A percentile compares a stretch with the other conserved stretches of the same genome.
Evolutionary conservation across 164 flowering plant genomes (phyloP).

Genomic region (Kingdonia uniflora): DNA sequence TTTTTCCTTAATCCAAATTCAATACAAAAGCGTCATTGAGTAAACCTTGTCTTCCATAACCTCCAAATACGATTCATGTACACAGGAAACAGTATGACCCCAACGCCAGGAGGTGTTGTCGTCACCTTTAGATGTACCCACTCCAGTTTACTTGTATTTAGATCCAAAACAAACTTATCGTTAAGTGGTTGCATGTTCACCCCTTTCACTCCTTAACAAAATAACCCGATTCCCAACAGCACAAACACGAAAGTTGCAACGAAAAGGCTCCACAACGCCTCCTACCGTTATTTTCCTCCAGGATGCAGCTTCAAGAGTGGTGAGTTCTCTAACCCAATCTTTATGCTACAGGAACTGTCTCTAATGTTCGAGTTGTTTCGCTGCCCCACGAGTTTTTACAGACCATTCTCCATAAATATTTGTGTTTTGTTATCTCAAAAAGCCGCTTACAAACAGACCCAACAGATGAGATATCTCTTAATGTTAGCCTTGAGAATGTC

Average conservation of each 20-base stretch:
- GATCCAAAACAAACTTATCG: constrained; percentile 80
- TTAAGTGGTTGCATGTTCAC: constrained; percentile 97
- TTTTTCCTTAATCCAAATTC: constrained; percentile 67
- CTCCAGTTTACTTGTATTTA: constrained; percentile 67
- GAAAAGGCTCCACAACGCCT: constrained; percentile 87
- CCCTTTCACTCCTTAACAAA: constrained; percentile 90
- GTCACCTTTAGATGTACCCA: constrained; percentile 82
- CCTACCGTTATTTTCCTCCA: constrained; percentile 92
- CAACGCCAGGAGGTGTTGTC: constrained; percentile 94
- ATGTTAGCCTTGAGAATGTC: constrained; percentile 61
- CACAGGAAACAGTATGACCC: constrained; percentile 89
- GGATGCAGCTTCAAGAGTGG: constrained; percentile 86
- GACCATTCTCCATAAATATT: constrained; percentile 90
- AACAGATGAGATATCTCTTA: constrained; percentile 84
- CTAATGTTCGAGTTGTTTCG: constrained; percentile 76
- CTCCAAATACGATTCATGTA: constrained; percentile 85
- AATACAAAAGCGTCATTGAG: constrained; percentile 82
- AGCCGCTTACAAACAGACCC: constrained; percentile 68
- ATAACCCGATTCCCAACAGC: constrained; percentile 91
- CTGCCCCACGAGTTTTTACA: constrained; percentile 95
- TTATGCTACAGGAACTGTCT: constrained; percentile 79
- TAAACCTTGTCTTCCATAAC: constrained; percentile 81
- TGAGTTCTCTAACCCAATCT: constrained; percentile 79
- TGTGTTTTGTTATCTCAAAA: constrained; percentile 59
- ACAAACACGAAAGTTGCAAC: constrained; percentile 88